Conservation (phyloP, 1,284 basidiomycete genomes). For the Salmacisia buchloeana region DNA sequence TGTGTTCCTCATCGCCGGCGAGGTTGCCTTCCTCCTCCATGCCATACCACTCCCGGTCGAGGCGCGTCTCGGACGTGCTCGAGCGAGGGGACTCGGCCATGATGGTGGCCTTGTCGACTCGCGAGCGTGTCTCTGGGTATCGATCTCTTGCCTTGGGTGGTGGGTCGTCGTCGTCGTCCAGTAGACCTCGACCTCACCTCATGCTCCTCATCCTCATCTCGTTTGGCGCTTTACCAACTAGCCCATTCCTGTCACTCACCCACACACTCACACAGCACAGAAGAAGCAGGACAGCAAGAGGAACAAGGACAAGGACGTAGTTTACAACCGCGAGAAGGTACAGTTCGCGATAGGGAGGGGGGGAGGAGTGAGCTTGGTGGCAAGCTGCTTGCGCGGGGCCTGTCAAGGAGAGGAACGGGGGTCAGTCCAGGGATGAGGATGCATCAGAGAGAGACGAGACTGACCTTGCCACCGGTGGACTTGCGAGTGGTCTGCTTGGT, state of each 20-base stretch:
- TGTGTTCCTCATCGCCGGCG: constrained; percentile 79
- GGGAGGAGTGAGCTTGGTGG: too few species aligned
- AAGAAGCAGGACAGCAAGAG: too few species aligned
- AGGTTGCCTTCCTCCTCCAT: constrained; percentile 46
- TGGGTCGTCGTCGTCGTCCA: not conserved
- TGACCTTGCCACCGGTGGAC: constrained; percentile 67
- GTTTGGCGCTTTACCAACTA: too few species aligned
- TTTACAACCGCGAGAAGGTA: not conserved
- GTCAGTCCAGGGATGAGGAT: constrained; percentile 12
- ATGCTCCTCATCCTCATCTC: constrained; percentile 21
- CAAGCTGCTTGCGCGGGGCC: not conserved
- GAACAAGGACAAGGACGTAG: too few species aligned
- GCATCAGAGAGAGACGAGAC: constrained; percentile 4
- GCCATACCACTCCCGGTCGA: constrained; percentile 43
- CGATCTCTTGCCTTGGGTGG: too few species aligned
- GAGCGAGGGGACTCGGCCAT: not conserved
- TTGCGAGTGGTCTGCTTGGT: constrained; percentile 73
- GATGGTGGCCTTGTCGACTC: not conserved
- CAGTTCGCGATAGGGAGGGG: not conserved
- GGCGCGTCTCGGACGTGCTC: too few species aligned
- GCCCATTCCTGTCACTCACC: too few species aligned
- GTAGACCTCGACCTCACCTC: constrained; percentile 12
- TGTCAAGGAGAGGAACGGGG: too few species aligned
- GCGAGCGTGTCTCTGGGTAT: not conserved
- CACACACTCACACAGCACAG: too few species aligned